Evolutionary conservation across 345 rosid species (phyloP), one percentile per base, ranked within the genome.

Genomic region (Erysimum cheiranthoides): DNA sequence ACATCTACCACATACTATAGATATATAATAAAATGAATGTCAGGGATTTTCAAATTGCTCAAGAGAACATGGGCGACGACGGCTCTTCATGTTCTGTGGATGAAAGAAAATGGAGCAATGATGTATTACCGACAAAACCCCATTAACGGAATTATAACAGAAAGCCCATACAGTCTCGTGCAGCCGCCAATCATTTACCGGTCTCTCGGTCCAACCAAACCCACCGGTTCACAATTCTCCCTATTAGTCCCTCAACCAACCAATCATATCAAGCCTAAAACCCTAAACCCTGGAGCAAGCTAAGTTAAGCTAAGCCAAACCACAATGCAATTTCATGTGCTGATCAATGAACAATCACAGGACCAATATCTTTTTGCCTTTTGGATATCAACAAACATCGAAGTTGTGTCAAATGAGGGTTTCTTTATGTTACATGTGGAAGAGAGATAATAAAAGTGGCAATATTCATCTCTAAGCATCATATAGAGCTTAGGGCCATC

Each of bases 401-500:
- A 56, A 66, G 59, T 64, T 62, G 68, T 49, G 38, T 39, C 68
- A 47, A 68, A 50, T 17, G 46, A 31, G 54, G 30, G 12, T 50
- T 60, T 75, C 21, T 67, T 60, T 40, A 76, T 53, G 25, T 42
- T 70, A 76, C 75, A 75, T 1, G 74, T 61, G 68, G 34, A 51
- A 67, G 18, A 61, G 2, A 61, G 27, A 70, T 32, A 25, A 21
- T 21, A 2, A 12, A 12, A 60, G 47, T 69, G 51, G 46, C 75
- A 28, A 52, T 28, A 43, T 53, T 61, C 65, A 42, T 50, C 36
- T 60, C 30, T 38, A 39, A 61, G 46, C 69, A 66, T 70, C 52
- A 56, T 46, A 54, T 70, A 57, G 80, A 70, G 73, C 80, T 86
- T 40, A 93, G 82, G 36, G 97, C 97, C 96, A 93, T 88, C 70